Conservation (phyloP, 148 eudicot genomes). For the Diospyros kaki region DNA sequence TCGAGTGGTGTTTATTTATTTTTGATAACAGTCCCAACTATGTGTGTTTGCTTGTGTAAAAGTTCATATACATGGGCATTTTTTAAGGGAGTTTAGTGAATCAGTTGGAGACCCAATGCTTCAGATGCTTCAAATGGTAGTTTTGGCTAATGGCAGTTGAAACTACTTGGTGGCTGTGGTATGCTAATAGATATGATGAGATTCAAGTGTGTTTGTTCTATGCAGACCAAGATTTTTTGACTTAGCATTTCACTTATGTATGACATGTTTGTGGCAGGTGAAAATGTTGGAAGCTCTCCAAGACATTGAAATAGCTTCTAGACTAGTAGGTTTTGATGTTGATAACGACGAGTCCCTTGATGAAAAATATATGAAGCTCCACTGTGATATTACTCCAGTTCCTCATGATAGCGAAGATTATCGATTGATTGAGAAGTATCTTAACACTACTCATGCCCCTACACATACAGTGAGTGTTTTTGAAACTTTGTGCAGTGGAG, state of each 20-base stretch:
- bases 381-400: conserved; percentile 76
- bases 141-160: not conserved
- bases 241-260: too few relatives aligned
- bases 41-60: too few relatives aligned
- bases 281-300: conserved; percentile 99
- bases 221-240: not conserved
- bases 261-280: conserved; percentile 37
- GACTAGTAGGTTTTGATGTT: conserved; percentile 87
- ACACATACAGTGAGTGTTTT: conserved; percentile 78
- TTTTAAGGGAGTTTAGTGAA: not conserved
- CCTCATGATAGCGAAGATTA: conserved; percentile 77
- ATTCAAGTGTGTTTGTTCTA: not conserved
- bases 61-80: not conserved
- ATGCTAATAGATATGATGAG: not conserved
- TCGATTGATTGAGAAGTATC: conserved; percentile 82
- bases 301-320: conserved; percentile 97
- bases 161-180: not conserved
- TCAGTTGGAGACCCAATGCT: not conserved
- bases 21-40: too few relatives aligned
- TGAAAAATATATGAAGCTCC: conserved; percentile 78
- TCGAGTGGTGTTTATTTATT: too few relatives aligned
- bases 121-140: not conserved
- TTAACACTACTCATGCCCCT: conserved; percentile 94
- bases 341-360: conserved; percentile 73
- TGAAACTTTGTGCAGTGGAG: not conserved